A percentile compares a stretch with the other conserved stretches of the same genome.
Evolutionary conservation across 306 rosid species (phyloP).

Genomic region (Citrullus amarus): DNA sequence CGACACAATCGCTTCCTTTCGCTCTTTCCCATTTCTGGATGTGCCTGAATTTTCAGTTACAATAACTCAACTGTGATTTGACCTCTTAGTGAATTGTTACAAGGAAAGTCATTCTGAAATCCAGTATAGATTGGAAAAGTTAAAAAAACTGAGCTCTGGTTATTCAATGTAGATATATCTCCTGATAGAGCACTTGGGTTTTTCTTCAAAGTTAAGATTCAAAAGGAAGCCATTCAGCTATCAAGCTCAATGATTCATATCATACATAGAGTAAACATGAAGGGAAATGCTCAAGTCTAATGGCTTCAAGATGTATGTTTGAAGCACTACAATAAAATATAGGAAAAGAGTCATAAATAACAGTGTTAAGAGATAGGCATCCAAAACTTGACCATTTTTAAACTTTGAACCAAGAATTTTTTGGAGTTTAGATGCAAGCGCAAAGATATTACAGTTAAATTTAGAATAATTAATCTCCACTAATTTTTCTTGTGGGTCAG

Average conservation of each 20-base stretch:
- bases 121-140: neutral
- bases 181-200: neutral
- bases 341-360: neutral
- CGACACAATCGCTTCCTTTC: constrained; percentile 90
- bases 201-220: neutral
- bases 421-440: neutral
- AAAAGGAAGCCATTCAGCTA: neutral
- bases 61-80: neutral
- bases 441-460: neutral
- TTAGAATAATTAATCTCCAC: constrained; percentile 7
- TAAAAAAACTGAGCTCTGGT: neutral
- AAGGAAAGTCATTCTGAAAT: neutral
- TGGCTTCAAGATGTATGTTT: neutral
- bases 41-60: constrained; percentile 48
- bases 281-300: neutral
- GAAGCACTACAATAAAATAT: neutral
- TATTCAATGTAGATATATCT: neutral
- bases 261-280: neutral
- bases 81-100: neutral
- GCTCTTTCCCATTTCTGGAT: constrained; percentile 76
- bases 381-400: neutral
- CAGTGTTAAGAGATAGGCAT: neutral
- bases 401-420: neutral
- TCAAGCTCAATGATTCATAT: constrained; percentile 1
- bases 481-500: constrained; percentile 45